Evolutionary conservation across 345 rosid genomes (phyloP).

Genomic region (Iberis pinnata): DNA sequence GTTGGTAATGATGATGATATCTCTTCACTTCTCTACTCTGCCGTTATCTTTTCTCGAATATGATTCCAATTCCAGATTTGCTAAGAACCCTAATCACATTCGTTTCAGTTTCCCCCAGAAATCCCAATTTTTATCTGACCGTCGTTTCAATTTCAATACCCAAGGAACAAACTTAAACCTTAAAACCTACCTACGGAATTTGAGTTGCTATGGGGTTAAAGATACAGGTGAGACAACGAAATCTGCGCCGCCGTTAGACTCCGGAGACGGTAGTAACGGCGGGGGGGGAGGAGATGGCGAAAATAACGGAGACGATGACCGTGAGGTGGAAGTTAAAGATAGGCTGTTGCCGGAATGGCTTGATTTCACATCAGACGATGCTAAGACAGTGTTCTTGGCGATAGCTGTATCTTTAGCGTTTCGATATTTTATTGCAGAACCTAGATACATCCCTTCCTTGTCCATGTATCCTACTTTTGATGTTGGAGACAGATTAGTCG

Average conservation of each 20-base stretch:
- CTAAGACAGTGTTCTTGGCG: constrained; percentile 69
- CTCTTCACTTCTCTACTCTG: constrained; percentile 32
- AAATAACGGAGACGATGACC: constrained; percentile 43
- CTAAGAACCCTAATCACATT: constrained; percentile 11
- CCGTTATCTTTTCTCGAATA: constrained; percentile 26
- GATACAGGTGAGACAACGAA: constrained; percentile 48
- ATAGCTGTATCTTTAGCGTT: constrained; percentile 71
- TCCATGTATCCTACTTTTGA: constrained; percentile 99
- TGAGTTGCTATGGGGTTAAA: constrained; percentile 37
- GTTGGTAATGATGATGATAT: constrained; percentile 21
- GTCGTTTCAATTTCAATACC: not conserved
- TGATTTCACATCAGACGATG: constrained; percentile 64
- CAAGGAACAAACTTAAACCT: constrained; percentile 2
- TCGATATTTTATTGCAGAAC: constrained; percentile 80
- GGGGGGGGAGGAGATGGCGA: constrained; percentile 42
- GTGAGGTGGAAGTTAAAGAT: constrained; percentile 35
- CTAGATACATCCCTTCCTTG: constrained; percentile 90
- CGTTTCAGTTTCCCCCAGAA: not conserved
- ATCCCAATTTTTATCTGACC: constrained; percentile 3
- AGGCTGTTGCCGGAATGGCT: constrained; percentile 81
- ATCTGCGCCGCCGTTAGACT: constrained; percentile 31
- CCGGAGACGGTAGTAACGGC: constrained; percentile 27
- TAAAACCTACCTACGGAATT: constrained; percentile 18
- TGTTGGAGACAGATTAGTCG: constrained; percentile 87
- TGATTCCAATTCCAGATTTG: constrained; percentile 16